Evolutionary conservation across 257 asterid species (phyloP).

Genomic region (Solanum chiquidenum): DNA sequence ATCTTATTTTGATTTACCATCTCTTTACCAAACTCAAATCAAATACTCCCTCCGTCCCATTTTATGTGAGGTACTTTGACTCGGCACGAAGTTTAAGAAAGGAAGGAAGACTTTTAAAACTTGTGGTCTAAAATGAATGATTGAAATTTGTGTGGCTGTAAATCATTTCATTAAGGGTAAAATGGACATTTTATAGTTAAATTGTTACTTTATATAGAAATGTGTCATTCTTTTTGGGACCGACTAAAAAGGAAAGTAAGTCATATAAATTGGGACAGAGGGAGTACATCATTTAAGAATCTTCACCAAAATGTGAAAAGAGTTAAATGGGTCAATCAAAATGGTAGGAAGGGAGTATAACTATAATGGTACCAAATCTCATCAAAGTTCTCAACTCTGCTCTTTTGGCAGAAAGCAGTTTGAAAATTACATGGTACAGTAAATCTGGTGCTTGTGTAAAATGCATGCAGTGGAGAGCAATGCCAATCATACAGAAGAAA

Average conservation of each 20-base stretch:
- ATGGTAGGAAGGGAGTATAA: not conserved
- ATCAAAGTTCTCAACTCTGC: not conserved
- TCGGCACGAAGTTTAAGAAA: too few relatives aligned
- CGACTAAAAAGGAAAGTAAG: too few relatives aligned
- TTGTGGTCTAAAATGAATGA: too few relatives aligned
- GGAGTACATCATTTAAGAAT: not conserved
- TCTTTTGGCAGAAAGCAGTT: not conserved
- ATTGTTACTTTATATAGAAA: too few relatives aligned
- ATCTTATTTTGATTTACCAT: not conserved
- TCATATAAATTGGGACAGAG: too few relatives aligned
- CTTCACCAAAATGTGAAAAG: not conserved
- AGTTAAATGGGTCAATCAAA: not conserved
- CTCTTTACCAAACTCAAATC: not conserved
- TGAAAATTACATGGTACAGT: not conserved
- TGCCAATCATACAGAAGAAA: constrained; percentile 2
- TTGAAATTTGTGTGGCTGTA: too few relatives aligned
- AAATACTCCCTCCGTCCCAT: too few relatives aligned
- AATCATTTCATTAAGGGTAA: too few relatives aligned
- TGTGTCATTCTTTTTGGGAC: too few relatives aligned
- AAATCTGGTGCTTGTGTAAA: not conserved
- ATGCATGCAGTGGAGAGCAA: not conserved
- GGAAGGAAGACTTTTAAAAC: too few relatives aligned
- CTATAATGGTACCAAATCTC: not conserved
- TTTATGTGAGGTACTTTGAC: too few relatives aligned
- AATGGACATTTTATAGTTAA: too few relatives aligned